phyloP scores from a whole-genome alignment of 805 yeast genomes.

The Wilhelminamyces savonicus region DNA sequence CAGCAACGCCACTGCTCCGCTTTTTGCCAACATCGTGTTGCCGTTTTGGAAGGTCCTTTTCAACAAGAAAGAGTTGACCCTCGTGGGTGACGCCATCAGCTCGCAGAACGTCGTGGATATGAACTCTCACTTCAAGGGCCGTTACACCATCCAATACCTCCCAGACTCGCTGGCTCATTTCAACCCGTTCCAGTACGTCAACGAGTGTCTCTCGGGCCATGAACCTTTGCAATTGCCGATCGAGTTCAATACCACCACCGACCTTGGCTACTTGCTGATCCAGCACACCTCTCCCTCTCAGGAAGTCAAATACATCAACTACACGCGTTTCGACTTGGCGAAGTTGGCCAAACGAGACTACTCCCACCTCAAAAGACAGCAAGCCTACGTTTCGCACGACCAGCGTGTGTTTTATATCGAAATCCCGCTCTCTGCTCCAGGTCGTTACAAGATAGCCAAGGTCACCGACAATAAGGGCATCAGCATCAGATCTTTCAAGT shows the following conservation, averaged over 20 bases:
- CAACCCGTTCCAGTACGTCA: constrained; percentile 61
- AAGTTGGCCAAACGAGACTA: constrained; percentile 25
- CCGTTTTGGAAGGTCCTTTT: constrained; percentile 40
- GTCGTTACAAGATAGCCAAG: constrained; percentile 63
- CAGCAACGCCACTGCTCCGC: constrained; percentile 43
- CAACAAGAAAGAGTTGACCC: constrained; percentile 42
- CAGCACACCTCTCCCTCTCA: constrained; percentile 53
- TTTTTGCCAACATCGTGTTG: constrained; percentile 25
- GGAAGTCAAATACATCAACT: constrained; percentile 42
- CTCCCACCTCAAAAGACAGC: constrained; percentile 20
- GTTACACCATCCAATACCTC: constrained; percentile 75
- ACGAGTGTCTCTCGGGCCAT: constrained; percentile 50
- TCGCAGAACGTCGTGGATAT: constrained; percentile 35
- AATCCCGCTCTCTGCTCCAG: constrained; percentile 63
- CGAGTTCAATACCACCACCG: constrained; percentile 72
- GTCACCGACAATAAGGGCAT: constrained; percentile 63
- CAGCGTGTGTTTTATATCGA: constrained; percentile 50
- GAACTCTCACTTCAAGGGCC: constrained; percentile 73
- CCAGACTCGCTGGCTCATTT: constrained; percentile 87
- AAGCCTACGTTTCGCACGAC: constrained; percentile 22
- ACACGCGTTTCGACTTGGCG: constrained; percentile 50
- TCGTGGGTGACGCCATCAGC: constrained; percentile 42
- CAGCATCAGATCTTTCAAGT: constrained; percentile 52
- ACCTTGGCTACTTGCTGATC: constrained; percentile 62
- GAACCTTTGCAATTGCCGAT: constrained; percentile 52